Base-by-base conservation (phyloP, 371 early-diverging fungal species). In the Chytridiales sp. region DNA sequence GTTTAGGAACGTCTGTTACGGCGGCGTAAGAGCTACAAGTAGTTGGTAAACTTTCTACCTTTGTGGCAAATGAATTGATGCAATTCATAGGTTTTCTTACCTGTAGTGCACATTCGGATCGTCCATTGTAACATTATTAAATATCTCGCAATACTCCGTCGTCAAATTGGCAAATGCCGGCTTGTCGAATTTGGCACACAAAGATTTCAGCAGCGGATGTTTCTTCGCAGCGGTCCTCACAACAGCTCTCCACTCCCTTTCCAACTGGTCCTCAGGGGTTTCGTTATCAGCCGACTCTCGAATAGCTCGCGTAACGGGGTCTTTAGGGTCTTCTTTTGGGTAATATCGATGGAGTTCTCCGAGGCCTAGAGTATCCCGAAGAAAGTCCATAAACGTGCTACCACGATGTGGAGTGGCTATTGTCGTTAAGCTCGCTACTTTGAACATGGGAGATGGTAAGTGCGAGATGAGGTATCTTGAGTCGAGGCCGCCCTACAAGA, bases 391-490 rank as follows among this genome's bases (percentile, higher is more conserved):
- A 69, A 93, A 86, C 4, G 89, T 83, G 36, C 85, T 84, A 4
- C 95, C 95, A 26, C 88, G 85, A 68, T 95, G 95, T n/a, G 95
- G 95, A 6, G 95, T 92, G 3, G 88, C 87, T 17, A 95, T 77
- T 0, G 94, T 93, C 0, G 94, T 92, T 27, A 95, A 70, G 2
- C 92, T 87, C 26, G 72, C 76, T 5, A 91, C 85, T 6, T 69
- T 47, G 64, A 87, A 92, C 47, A 76, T 64, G 36, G 59, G 19
- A 38, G 85, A 78, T 0, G 77, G 76, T 26, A 93, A 73, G 68
- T 92, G 91, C 4, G 89, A 78, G 40, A 92, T 81, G 38, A 95
- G 70, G 70, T 88, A 92, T 47, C 94, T 83, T 39, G 87, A 86
- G 68, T 95, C 94, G 32, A 93, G 80, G 15, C 95, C 95, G 34